Base-by-base conservation (phyloP, 306 rosid species). In the Styphnolobium japonicum region DNA sequence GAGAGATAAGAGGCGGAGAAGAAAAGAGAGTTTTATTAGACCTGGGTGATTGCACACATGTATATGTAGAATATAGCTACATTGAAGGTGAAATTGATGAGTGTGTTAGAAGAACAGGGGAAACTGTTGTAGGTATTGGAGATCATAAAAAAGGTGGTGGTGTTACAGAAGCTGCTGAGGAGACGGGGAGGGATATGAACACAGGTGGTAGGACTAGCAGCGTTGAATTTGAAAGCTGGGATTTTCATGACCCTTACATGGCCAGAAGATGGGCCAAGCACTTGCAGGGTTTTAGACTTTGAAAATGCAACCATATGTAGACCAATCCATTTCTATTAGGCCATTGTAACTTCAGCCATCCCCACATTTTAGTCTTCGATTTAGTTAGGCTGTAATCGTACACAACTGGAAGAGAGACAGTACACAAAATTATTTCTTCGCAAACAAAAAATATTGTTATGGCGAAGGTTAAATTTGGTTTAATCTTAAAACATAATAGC, bases 181-280 rank as follows among this genome's bases (percentile, higher is more conserved):
- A 83, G 68, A 58, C 46, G 6, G 85, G 21, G 62, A 84, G 82
- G 48, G 89, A 83, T 74, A 63, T 80, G 42, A 81, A 71, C 80
- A 39, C 66, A 67, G 81, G 85, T 37, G 90, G 92, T 66, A 89
- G 97, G 82, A 85, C 75, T 42, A 91, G 98, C 80, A 88, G 78
- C 66, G 97, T 86, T 76, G 98, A 88, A n/a, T n/a, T n/a, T n/a
- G n/a, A 93, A 68, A 80, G 91, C 68, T 91, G 97, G 94, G 97
- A 95, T 73, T 93, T 89, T 81, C 99, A 93, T 77, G 97, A 91
- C 53, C 97, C 97, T 66, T 91, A 88, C 74, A 87, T 93, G 98
- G 98, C 99, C 27, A 88, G 99, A 91, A 90, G 99, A 85, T 95
- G 98, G 99, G 97, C 98, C 36, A 95, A 90, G 90, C 97, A 93